Evolutionary conservation across 768 basidiomycete species (phyloP), one percentile per base, ranked within the genome.

Genomic region (Rhizopogon roseolus): DNA sequence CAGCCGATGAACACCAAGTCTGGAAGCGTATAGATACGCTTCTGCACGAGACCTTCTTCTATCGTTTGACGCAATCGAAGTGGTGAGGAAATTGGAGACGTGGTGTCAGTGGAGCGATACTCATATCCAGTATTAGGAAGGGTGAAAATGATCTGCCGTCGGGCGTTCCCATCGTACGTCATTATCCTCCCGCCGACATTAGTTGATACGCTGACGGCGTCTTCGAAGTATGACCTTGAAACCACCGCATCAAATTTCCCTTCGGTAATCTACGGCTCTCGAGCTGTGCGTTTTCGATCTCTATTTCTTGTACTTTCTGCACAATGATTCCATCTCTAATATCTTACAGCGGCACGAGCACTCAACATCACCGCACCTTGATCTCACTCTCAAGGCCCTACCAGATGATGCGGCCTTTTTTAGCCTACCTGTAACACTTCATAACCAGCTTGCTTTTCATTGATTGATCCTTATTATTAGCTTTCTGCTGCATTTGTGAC

Each of bases 11-110:
- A 56, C 63, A 66, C 29, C 67, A 73, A 42, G 84, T 83, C 6
- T 72, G 81, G 66, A 71, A 76, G 50, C 76, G 85, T 14, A 75
- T 85, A 41, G 85, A 87, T 53, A 61, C 81, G 32, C 66, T 86
- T 52, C 62, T 71, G 22, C 78, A 81, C 6, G 75, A 65, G 45
- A 77, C 80, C 25, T 60, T 82, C 50, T 86, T 85, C 63, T 72
- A 73, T 38, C 81, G 81, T 25, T 57, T 86, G 54, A 68, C 71
- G 5, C 75, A 71, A 50, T 62, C 66, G 40, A 66, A 66, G 50
- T 58, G 62, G 4, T 66, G 65, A 14, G 41, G 60, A 16, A 62
- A 64, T 40, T 76, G 76, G 75, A 22, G 22, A 22, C 3, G 1
- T 1, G 3, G 3, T 22, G 22, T 22, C 22, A 3, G 22, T 3